A percentile compares a stretch with the other conserved stretches of the same genome.
phyloP scores from a whole-genome alignment of 2,329 filamentous ascomycete species.

The Knoxdaviesia capensis region DNA sequence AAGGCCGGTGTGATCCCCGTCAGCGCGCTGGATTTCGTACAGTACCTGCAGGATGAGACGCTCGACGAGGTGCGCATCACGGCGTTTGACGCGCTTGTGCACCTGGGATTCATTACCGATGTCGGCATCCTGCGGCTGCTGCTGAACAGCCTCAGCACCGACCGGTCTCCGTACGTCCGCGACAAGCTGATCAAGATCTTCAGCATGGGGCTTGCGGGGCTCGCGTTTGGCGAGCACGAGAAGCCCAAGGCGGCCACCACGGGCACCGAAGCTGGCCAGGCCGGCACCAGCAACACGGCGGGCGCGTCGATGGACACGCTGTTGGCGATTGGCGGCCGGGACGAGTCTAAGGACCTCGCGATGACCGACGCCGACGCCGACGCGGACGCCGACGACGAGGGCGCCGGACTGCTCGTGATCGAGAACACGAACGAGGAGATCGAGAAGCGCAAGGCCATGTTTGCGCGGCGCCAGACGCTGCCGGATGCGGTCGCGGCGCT shows the following conservation, averaged over 20 bases:
- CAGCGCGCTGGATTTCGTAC: conserved; percentile 34
- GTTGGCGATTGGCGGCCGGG: conserved; percentile 4
- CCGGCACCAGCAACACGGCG: conserved; percentile 1
- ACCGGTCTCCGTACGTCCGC: conserved; percentile 43
- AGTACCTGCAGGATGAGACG: conserved; percentile 45
- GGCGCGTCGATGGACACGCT: conserved; percentile 2
- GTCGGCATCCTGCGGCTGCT: conserved; percentile 34
- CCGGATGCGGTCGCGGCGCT: conserved; percentile 29
- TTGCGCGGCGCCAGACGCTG: conserved; percentile 43
- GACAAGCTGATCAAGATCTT: conserved; percentile 38
- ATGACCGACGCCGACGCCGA: conserved; percentile 12
- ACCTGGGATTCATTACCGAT: conserved; percentile 39
- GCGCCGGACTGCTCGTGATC: conserved; percentile 16
- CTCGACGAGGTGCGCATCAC: conserved; percentile 43
- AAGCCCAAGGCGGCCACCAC: not conserved
- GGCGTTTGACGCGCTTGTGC: conserved; percentile 41
- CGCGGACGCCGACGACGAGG: conserved; percentile 4
- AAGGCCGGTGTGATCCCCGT: conserved; percentile 38
- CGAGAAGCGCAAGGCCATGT: conserved; percentile 39
- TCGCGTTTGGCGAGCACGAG: conserved; percentile 37
- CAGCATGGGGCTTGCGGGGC: conserved; percentile 36
- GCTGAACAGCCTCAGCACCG: conserved; percentile 36
- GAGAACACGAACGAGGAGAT: conserved; percentile 23
- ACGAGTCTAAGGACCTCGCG: not conserved
- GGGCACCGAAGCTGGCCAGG: not conserved